phyloP scores from a whole-genome alignment of 495 filamentous ascomycete species.

The Apodospora peruviana region DNA sequence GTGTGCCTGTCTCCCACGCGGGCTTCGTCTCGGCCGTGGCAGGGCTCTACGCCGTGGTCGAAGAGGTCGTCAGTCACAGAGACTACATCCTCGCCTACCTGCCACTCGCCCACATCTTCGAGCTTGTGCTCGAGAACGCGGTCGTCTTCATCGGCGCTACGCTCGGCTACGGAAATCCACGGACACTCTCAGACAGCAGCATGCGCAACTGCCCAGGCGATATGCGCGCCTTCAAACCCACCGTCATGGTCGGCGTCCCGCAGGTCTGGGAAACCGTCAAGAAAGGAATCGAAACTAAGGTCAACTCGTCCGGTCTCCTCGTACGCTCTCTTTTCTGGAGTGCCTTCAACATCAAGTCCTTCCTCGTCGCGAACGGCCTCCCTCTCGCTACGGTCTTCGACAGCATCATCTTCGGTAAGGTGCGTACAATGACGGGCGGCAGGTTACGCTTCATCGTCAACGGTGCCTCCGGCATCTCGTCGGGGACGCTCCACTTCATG shows the following conservation, averaged over 20 bases:
- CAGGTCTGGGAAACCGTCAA: conserved; percentile 74
- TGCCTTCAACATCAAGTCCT: conserved; percentile 40
- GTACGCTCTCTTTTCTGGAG: conserved; percentile 36
- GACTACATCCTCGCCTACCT: conserved; percentile 75
- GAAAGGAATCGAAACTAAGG: conserved; percentile 68
- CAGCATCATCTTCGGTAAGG: conserved; percentile 70
- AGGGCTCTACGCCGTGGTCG: conserved; percentile 35
- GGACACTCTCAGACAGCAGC: conserved; percentile 66
- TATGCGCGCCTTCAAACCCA: conserved; percentile 74
- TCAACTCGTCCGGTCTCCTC: conserved; percentile 37
- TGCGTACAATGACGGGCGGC: conserved; percentile 68
- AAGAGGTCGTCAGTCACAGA: conserved; percentile 42
- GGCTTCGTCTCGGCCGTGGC: conserved; percentile 63
- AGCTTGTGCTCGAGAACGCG: conserved; percentile 72
- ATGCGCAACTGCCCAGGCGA: conserved; percentile 52
- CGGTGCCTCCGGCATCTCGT: conserved; percentile 79
- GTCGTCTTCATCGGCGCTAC: conserved; percentile 66
- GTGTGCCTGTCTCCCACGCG: conserved; percentile 73
- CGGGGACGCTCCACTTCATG: conserved; percentile 70
- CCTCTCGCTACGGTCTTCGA: conserved; percentile 70
- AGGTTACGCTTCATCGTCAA: conserved; percentile 66
- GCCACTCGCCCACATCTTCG: conserved; percentile 86
- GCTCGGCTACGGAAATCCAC: conserved; percentile 81
- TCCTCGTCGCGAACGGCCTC: conserved; percentile 59
- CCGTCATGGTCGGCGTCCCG: conserved; percentile 77